These are phyloP conservation scores for Yamadazyma triangularis DNA, from an alignment of 1,139 yeast species.

Conservation along the genomic window DNA sequence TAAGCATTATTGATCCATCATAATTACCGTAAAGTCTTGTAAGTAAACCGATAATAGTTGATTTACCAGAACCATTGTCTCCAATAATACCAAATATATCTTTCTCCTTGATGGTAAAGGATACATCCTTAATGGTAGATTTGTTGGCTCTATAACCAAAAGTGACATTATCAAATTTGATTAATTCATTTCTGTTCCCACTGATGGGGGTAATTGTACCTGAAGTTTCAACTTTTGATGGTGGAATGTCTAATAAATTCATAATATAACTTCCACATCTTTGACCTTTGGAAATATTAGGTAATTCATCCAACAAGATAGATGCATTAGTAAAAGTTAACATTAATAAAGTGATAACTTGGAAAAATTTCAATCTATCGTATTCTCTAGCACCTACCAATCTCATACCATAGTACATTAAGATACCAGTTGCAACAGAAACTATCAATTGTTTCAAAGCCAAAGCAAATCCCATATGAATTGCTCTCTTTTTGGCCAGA, in stretches of 20 bases:
- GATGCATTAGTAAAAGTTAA: conserved; percentile 70
- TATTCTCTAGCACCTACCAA: conserved; percentile 59
- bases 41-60: conserved; percentile 56
- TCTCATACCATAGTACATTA: conserved; percentile 72
- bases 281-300: conserved; percentile 75
- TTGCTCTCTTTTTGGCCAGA: conserved; percentile 45
- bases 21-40: conserved; percentile 46
- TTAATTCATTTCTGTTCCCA: conserved; percentile 13
- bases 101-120: conserved; percentile 37
- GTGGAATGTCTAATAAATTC: conserved; percentile 33
- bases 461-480: conserved; percentile 59
- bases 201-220: conserved; percentile 19
- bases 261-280: conserved; percentile 59
- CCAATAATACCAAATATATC: conserved; percentile 66
- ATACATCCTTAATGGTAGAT: conserved; percentile 28
- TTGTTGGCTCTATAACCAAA: conserved; percentile 44
- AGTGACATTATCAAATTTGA: conserved; percentile 38
- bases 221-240: conserved; percentile 26
- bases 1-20: conserved; percentile 29
- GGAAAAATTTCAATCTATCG: conserved; percentile 51
- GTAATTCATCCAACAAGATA: conserved; percentile 56
- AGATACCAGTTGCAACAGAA: conserved; percentile 60
- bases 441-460: conserved; percentile 52
- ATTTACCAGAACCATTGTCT: conserved; percentile 77
- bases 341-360: conserved; percentile 66